Base-by-base conservation (phyloP, 129 eudicot genomes). In the Heracleum sosnowskyi region DNA sequence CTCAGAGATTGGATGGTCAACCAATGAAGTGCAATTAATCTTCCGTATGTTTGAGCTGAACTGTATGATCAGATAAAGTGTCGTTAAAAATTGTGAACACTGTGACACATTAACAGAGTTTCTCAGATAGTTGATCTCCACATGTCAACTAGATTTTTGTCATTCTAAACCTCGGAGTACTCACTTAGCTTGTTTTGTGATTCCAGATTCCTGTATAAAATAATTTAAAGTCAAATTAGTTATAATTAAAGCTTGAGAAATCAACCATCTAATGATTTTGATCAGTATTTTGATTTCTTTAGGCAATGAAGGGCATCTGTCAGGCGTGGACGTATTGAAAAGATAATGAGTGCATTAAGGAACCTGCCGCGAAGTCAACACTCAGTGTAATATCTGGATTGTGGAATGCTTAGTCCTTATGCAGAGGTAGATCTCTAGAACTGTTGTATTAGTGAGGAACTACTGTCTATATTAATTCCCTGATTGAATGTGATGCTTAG, bases 121-220 rank as follows among this genome's bases (percentile, higher is more conserved):
- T 73, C 76, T 42, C 85, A 87, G 11, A 0, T 85, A 42, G n/a
- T 26, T 41, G 9, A 41, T 73, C 24, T 44, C 77, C 17, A 4
- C 11, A 11, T 12, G n/a, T 41, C 55, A 41, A 2, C 53, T 22
- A 4, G 22, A 72, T 70, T 6, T 62, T 26, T 17, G 55, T 62
- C 42, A 60, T 62, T 36, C 40, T 55, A 35, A 76, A 76, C 47
- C 60, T 35, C 31, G 18, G 13, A 28, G 78, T 33, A 51, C 5
- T 42, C n/a, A 29, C 63, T 29, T 69, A 7, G 39, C 45, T 69
- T 33, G 68, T 34, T 17, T 18, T 8, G 26, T 76, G 35, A 37
- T 76, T 57, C n/a, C n/a, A n/a, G n/a, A n/a, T n/a, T n/a, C n/a
- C 2, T 44, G 77, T 73, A 73, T 8, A 8, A 9, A 11, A 57